Percentiles rank a stretch among this genome's conserved stretches.
Evolutionary conservation across 2,329 filamentous ascomycete species (phyloP).

Genomic region (Zarea fungicola): DNA sequence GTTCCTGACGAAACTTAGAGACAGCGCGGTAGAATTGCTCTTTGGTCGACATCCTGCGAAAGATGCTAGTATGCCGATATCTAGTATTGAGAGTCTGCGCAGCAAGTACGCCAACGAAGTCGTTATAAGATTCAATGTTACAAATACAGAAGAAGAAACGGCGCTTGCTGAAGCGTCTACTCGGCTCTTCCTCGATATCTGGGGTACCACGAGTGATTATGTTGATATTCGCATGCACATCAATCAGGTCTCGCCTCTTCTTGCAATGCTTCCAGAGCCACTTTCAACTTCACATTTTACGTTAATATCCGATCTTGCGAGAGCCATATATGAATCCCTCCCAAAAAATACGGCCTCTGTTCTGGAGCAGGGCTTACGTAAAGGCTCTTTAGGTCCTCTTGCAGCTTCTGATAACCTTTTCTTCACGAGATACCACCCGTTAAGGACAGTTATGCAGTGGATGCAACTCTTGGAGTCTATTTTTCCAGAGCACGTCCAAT

Average conservation of each 20-base stretch:
- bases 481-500: constrained; percentile 74
- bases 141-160: constrained; percentile 59
- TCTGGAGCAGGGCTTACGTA: constrained; percentile 22
- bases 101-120: constrained; percentile 69
- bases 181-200: constrained; percentile 80
- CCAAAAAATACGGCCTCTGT: constrained; percentile 20
- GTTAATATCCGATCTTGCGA: constrained; percentile 74
- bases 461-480: constrained; percentile 85
- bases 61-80: constrained; percentile 16
- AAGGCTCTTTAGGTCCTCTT: constrained; percentile 25
- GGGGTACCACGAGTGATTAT: constrained; percentile 76
- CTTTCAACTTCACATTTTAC: constrained; percentile 67
- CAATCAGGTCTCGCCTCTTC: constrained; percentile 70
- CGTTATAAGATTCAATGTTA: constrained; percentile 84
- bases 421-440: constrained; percentile 87
- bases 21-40: constrained; percentile 43
- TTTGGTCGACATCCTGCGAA: constrained; percentile 41
- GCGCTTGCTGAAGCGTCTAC: constrained; percentile 69
- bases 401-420: constrained; percentile 65
- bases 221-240: constrained; percentile 78
- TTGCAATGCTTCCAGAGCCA: constrained; percentile 70
- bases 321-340: constrained; percentile 60
- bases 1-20: constrained; percentile 45
- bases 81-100: constrained; percentile 28
- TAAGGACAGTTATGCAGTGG: constrained; percentile 81